Base-by-base conservation (phyloP, 2,329 filamentous ascomycete genomes). In the Colletotrichum acutatum region DNA sequence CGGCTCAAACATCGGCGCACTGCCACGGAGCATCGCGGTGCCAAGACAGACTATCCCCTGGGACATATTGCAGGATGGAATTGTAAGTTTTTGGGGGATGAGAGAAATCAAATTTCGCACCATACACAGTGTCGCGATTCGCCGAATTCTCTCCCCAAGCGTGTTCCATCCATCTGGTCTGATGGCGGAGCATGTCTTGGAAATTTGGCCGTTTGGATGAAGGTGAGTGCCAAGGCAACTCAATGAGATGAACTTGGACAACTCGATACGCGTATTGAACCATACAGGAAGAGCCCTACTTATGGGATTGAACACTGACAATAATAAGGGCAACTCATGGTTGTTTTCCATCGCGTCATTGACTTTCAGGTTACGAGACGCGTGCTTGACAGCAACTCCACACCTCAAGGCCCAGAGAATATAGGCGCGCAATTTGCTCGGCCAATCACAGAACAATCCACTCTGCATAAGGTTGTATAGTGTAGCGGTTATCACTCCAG, bases 401-500 rank as follows among this genome's bases (percentile, higher is more conserved):
- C 22, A 8, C 54, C 6, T 3, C 1, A 4, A n/a, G 9, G 24
- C 16, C 3, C 19, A 5, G 28, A 11, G 3, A 32, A 0, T n/a
- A 28, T 32, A 19, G 1, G 0, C 0, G 0, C 4, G 14, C 6
- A 42, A 4, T 7, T 1, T 5, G 0, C 8, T 1, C 1, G 30
- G 12, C 59, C 66, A 72, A 70, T 70, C 54, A 70, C 30, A 37
- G n/a, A 52, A 19, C 46, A 30, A 19, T 3, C 14, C 14, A 19
- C 1, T 16, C 37, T 8, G 37, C 0, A 4, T 0, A 42, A 2
- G 71, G 71, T 73, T 73, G 71, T 73, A 24, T 73, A 73, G 71
- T 73, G 71, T 73, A 73, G 71, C 56, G 71, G 71, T 73, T 65
- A 73, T 73, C 71, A 73, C 71, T 70, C 66, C 71, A 46, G 71